Percentiles rank a stretch among this genome's conserved stretches.
Conservation (phyloP, 2,329 filamentous ascomycete genomes). For the Clarireedia monteithiana region DNA sequence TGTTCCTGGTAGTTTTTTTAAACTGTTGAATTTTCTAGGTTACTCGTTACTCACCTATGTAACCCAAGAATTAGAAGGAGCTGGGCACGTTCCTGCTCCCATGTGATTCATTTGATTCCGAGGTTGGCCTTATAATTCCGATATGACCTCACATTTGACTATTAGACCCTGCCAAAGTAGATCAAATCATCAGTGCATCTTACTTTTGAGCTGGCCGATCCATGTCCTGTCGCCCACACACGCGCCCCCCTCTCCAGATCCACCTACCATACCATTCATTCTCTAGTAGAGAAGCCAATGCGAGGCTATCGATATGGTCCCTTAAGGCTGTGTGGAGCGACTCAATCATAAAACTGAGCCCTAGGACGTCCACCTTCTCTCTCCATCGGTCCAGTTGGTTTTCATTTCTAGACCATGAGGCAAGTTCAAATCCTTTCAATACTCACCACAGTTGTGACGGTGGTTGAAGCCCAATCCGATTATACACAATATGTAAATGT, state of each 20-base stretch:
- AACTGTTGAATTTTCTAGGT: not conserved
- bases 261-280: not conserved
- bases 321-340: no score
- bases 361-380: no score
- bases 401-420: conserved; percentile 2
- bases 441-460: not conserved
- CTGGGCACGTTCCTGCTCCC: conserved; percentile 1
- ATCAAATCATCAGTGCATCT: no score
- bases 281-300: not conserved
- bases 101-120: not conserved
- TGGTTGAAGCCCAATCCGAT: conserved; percentile 9
- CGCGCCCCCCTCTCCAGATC: not conserved
- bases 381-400: no score
- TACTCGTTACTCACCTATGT: not conserved
- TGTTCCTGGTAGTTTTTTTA: not conserved
- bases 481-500: conserved; percentile 24
- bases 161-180: not conserved
- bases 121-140: not conserved
- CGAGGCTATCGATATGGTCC: not conserved
- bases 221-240: not conserved
- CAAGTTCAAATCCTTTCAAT: not conserved
- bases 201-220: not conserved
- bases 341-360: no score
- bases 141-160: not conserved
- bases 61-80: not conserved